phyloP scores from a whole-genome alignment of 176 grass and related monocot species.

The Phragmites australis region DNA sequence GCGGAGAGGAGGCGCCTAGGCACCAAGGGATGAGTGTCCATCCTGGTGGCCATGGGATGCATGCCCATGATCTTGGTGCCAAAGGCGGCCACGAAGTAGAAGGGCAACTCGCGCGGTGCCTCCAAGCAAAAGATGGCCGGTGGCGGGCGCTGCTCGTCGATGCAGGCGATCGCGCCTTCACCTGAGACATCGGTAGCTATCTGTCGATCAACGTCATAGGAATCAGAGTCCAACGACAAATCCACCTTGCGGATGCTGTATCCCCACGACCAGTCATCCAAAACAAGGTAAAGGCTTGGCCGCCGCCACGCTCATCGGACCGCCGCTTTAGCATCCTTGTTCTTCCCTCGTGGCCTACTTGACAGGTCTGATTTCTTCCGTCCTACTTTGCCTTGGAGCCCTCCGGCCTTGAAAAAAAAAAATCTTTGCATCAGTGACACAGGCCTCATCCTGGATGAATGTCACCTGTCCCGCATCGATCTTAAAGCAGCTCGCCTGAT shows the following conservation, averaged over 20 bases:
- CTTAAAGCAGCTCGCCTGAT: too few relatives aligned
- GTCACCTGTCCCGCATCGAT: too few relatives aligned
- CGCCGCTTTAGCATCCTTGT: neutral
- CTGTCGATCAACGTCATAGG: neutral
- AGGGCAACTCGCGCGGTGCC: neutral
- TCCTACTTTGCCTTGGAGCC: neutral
- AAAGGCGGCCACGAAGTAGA: neutral
- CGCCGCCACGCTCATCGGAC: neutral
- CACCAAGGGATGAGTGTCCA: neutral
- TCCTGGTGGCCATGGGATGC: neutral
- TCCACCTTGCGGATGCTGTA: constrained; percentile 4
- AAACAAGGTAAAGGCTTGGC: neutral
- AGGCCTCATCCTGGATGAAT: too few relatives aligned
- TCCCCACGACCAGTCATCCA: neutral
- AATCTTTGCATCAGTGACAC: neutral
- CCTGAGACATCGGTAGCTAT: neutral
- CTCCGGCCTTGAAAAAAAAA: too few relatives aligned
- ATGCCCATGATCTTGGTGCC: neutral
- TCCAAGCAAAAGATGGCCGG: neutral
- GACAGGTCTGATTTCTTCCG: neutral
- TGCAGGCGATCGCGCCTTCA: neutral
- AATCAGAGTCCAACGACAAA: neutral
- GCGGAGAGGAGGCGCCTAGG: neutral
- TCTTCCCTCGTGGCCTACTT: neutral
- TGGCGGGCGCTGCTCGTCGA: neutral